Evolutionary conservation across 257 asterid genomes (phyloP).

Genomic region (Solanum bulbocastanum): DNA sequence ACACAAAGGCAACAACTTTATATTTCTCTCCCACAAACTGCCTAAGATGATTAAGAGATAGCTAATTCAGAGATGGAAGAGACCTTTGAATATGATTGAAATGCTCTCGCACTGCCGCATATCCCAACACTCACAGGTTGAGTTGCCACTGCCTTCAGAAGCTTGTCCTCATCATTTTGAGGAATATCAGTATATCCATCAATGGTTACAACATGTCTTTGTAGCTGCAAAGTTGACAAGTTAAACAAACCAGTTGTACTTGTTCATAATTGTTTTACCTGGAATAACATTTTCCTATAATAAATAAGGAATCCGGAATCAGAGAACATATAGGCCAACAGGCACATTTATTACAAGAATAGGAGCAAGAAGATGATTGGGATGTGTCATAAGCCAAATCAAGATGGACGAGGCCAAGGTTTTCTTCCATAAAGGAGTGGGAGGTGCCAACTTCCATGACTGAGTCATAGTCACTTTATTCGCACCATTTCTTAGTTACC

Average conservation of each 20-base stretch:
- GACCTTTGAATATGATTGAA: conserved; percentile 81
- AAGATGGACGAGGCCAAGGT: not conserved
- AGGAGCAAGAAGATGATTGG: not conserved
- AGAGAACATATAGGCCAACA: not conserved
- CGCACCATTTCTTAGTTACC: not conserved
- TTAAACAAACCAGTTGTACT: not conserved
- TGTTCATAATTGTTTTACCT: not conserved
- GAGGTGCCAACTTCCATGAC: not conserved
- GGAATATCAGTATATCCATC: conserved; percentile 72
- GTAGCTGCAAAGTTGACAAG: conserved; percentile 36
- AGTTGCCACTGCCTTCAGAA: conserved; percentile 60
- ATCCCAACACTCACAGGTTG: conserved; percentile 97
- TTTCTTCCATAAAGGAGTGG: not conserved
- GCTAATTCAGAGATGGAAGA: conserved; percentile 1
- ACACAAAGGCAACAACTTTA: not conserved
- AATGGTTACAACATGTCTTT: conserved; percentile 63
- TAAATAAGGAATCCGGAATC: not conserved
- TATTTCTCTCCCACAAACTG: not conserved
- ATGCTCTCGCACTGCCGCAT: conserved; percentile 65
- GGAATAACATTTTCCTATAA: not conserved
- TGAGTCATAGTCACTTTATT: not conserved
- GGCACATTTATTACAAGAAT: not conserved
- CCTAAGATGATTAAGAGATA: not conserved
- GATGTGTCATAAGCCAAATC: not conserved
- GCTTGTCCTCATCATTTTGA: conserved; percentile 47